phyloP scores from a whole-genome alignment of 176 grass and related monocot species.

The Juncus inflexus region DNA sequence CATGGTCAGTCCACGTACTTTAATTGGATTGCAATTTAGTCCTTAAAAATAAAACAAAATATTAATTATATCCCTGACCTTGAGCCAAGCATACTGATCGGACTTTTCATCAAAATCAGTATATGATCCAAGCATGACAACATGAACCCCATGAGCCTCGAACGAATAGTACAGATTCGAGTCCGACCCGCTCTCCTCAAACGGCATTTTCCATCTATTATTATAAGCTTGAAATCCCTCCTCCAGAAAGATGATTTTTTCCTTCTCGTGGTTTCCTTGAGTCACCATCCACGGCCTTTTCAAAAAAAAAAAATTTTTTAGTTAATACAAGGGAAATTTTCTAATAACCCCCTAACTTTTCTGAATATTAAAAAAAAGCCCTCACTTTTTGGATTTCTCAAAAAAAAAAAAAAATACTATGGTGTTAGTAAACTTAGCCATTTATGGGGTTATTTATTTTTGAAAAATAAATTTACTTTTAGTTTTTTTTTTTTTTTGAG shows the following conservation, averaged over 20 bases:
- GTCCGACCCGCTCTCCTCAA: slow-evolving; percentile 68
- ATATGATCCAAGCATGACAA: slow-evolving; percentile 93
- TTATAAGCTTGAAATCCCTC: slow-evolving; percentile 84
- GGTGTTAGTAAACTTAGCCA: no score
- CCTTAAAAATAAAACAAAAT: background rate
- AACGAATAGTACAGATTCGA: slow-evolving; percentile 97
- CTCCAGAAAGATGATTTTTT: slow-evolving; percentile 57
- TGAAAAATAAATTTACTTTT: no score
- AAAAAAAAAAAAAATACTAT: no score
- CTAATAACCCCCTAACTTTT: no score
- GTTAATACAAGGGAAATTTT: no score
- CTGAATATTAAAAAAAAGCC: no score
- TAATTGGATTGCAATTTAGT: no score
- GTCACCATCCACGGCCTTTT: slow-evolving; percentile 54
- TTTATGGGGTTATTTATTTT: no score
- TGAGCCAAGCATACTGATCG: slow-evolving; percentile 94
- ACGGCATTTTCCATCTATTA: slow-evolving; percentile 97
- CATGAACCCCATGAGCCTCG: slow-evolving; percentile 60
- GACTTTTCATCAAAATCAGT: slow-evolving; percentile 88
- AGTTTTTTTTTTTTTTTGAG: no score
- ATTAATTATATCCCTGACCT: slow-evolving; percentile 38
- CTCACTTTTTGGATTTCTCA: no score
- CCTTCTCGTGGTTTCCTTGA: slow-evolving; percentile 97
- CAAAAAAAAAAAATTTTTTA: no score
- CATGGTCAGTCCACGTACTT: no score